Percentiles rank a stretch among this genome's conserved stretches.
phyloP scores from a whole-genome alignment of 331 rosid species.

The Acacia concinna region DNA sequence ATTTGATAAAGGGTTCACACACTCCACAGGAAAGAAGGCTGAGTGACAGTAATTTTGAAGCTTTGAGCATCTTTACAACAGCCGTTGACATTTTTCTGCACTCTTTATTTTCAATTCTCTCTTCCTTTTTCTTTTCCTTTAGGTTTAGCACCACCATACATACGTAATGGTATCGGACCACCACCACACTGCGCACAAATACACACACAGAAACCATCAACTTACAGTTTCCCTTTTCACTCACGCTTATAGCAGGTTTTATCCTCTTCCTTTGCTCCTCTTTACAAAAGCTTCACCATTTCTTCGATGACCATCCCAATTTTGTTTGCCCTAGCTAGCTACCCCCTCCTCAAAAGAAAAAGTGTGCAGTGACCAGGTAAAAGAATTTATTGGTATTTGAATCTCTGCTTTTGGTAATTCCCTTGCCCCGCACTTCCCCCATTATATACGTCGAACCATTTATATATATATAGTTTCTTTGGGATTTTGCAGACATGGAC shows the following conservation, averaged over 20 bases:
- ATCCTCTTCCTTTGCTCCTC: constrained; percentile 39
- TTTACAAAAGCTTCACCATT: constrained; percentile 52
- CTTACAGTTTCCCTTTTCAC: constrained; percentile 51
- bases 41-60: constrained; percentile 39
- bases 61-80: constrained; percentile 25
- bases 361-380: constrained; percentile 27
- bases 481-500: neutral
- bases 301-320: constrained; percentile 33
- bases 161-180: constrained; percentile 59
- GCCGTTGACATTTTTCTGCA: constrained; percentile 37
- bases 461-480: neutral
- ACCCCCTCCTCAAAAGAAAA: constrained; percentile 30
- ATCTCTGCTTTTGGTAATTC: constrained; percentile 15
- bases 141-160: constrained; percentile 42
- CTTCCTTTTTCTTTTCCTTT: constrained; percentile 36
- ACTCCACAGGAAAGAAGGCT: constrained; percentile 40
- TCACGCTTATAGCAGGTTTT: constrained; percentile 57
- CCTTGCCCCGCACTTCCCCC: neutral
- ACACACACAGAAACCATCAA: constrained; percentile 27
- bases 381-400: constrained; percentile 50
- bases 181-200: constrained; percentile 63
- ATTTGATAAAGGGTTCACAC: constrained; percentile 36
- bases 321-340: neutral
- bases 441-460: neutral
- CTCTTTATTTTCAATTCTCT: constrained; percentile 27